Percentiles rank a stretch among this genome's conserved stretches.
phyloP scores from a whole-genome alignment of 2,329 filamentous ascomycete genomes.

The Fusarium stilboides region DNA sequence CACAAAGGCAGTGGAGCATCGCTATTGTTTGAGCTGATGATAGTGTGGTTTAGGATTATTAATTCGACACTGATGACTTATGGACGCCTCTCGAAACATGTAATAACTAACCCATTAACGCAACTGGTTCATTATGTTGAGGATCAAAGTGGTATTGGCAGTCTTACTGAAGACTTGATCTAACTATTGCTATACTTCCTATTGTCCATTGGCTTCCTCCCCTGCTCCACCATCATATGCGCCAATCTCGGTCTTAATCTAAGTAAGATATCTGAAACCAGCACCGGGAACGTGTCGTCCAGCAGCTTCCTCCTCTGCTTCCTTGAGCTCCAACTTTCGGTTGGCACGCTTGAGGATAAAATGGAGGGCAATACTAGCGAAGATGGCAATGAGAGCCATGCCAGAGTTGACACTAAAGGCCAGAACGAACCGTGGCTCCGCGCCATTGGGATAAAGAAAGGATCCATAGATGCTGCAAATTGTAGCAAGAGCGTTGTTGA shows the following conservation, averaged over 20 bases:
- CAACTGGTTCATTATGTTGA: too few relatives aligned
- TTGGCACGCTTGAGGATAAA: not conserved
- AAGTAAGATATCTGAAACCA: not conserved
- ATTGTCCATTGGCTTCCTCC: too few relatives aligned
- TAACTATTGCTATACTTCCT: too few relatives aligned
- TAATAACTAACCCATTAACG: too few relatives aligned
- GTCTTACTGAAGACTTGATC: too few relatives aligned
- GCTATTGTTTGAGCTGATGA: too few relatives aligned
- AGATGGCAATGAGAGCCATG: not conserved
- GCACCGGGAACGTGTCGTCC: not conserved
- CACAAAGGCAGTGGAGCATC: too few relatives aligned
- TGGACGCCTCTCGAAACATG: too few relatives aligned
- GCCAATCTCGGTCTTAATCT: not conserved
- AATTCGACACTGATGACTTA: too few relatives aligned
- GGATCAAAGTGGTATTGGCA: too few relatives aligned
- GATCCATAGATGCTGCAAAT: conserved; percentile 9
- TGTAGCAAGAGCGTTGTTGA: conserved; percentile 9
- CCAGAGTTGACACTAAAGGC: not conserved
- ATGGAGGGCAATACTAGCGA: not conserved
- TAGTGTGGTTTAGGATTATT: too few relatives aligned
- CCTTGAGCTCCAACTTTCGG: not conserved
- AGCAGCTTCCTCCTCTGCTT: not conserved
- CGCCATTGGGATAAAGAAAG: not conserved
- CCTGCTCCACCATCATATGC: too few relatives aligned
- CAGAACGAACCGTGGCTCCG: not conserved